These are phyloP conservation scores for Musa troglodytarum DNA, from an alignment of 176 grass and related monocot genomes.

Conservation along the genomic window DNA sequence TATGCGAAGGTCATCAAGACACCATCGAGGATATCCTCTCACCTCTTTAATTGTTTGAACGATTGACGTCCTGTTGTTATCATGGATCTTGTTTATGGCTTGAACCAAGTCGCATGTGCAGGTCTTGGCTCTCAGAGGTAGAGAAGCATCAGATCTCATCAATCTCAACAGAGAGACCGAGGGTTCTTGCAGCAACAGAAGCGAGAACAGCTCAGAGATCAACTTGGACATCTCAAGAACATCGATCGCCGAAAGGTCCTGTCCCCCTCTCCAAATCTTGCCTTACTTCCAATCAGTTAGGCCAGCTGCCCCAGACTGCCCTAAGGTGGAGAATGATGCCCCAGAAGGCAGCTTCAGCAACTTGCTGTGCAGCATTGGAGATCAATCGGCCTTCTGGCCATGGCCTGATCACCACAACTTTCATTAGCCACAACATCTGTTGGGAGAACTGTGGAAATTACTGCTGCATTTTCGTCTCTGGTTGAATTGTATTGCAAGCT, in stretches of 20 bases:
- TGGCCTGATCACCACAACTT: conserved; percentile 45
- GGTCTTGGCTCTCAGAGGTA: conserved; percentile 15
- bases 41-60: no score
- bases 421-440: conserved; percentile 9
- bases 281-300: conserved; percentile 22
- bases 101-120: background rate
- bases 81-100: no score
- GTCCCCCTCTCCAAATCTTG: conserved; percentile 24
- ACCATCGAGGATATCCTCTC: no score
- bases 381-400: conserved; percentile 33
- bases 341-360: conserved; percentile 30
- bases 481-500: conserved; percentile 17
- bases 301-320: conserved; percentile 20
- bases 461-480: conserved; percentile 12
- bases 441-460: no score
- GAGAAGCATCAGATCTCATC: conserved; percentile 19
- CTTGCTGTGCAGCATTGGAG: conserved; percentile 30
- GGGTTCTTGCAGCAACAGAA: conserved; percentile 25
- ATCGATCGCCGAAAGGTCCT: conserved; percentile 9
- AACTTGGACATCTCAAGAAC: conserved; percentile 37
- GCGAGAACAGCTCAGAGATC: conserved; percentile 25
- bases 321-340: conserved; percentile 20
- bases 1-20: no score
- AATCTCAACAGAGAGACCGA: conserved; percentile 24
- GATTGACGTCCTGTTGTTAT: no score